Evolutionary conservation across 2,329 filamentous ascomycete species (phyloP).

Genomic region (Chaetothyriales sp.): DNA sequence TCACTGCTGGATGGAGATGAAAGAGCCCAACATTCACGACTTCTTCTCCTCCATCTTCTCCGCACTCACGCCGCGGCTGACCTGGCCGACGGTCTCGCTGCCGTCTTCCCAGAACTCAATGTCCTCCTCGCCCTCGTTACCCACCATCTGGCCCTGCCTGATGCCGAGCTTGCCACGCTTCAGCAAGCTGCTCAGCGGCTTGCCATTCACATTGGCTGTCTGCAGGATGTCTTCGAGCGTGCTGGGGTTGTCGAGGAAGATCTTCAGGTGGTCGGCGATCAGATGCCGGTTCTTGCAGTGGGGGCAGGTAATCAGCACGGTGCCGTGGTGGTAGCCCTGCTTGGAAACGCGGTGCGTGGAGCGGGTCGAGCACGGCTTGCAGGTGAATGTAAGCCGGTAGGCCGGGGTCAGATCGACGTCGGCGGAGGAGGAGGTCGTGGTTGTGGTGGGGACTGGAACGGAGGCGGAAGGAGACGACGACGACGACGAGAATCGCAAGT

Average conservation of each 20-base stretch:
- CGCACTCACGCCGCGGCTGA: neutral
- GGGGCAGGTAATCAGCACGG: conserved; percentile 78
- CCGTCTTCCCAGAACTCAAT: conserved; percentile 84
- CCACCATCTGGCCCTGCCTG: conserved; percentile 45
- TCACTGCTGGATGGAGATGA: too few relatives aligned
- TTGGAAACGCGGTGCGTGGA: conserved; percentile 82
- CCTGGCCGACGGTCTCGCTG: conserved; percentile 22
- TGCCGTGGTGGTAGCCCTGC: conserved; percentile 87
- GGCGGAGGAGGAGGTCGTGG: neutral
- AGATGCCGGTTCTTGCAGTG: conserved; percentile 75
- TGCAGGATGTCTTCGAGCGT: conserved; percentile 32
- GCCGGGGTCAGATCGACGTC: conserved; percentile 27
- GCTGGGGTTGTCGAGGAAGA: conserved; percentile 33
- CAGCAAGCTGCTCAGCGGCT: conserved; percentile 52
- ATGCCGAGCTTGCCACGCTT: conserved; percentile 60
- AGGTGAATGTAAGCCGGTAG: conserved; percentile 86
- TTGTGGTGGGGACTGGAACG: neutral
- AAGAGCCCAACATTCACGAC: neutral
- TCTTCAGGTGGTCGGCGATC: conserved; percentile 75
- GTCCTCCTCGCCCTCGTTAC: conserved; percentile 56
- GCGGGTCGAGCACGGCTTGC: conserved; percentile 65
- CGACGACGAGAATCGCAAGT: neutral
- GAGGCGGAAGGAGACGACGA: neutral
- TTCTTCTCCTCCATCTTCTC: neutral
- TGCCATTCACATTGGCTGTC: conserved; percentile 27